Percentiles rank a stretch among this genome's conserved stretches.
Conservation (phyloP, 2,329 filamentous ascomycete genomes). For the Ophiostoma angusticollis region DNA sequence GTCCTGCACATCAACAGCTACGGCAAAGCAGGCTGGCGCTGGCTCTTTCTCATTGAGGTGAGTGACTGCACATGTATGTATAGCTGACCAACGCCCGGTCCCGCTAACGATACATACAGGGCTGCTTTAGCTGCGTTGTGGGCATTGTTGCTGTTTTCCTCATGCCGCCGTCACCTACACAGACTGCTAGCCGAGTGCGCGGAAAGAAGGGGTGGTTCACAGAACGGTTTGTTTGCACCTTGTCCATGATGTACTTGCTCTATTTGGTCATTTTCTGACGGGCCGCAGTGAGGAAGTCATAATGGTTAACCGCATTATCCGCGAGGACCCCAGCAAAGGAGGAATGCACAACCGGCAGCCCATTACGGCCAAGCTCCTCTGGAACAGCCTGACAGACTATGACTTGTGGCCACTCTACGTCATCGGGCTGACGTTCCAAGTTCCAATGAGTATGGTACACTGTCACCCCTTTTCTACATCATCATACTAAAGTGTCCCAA, state of each 20-base stretch:
- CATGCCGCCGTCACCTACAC: conserved; percentile 39
- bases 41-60: conserved; percentile 41
- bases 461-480: too few relatives aligned
- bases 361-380: conserved; percentile 35
- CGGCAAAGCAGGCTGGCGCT: conserved; percentile 27
- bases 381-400: conserved; percentile 32
- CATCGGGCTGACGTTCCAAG: conserved; percentile 39
- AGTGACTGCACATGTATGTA: too few relatives aligned
- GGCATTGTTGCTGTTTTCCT: conserved; percentile 40
- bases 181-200: conserved; percentile 40
- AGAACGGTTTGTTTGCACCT: conserved; percentile 14
- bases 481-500: too few relatives aligned
- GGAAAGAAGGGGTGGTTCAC: conserved; percentile 43
- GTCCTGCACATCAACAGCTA: conserved; percentile 26
- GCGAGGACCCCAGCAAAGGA: conserved; percentile 47
- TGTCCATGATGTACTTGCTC: background rate
- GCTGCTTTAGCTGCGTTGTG: conserved; percentile 33
- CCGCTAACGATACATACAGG: too few relatives aligned
- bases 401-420: conserved; percentile 31
- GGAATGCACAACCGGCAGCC: conserved; percentile 48
- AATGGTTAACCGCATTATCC: conserved; percentile 42
- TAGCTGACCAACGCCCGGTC: too few relatives aligned
- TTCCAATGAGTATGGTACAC: conserved; percentile 35
- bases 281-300: conserved; percentile 38
- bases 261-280: background rate